These are phyloP conservation scores for Aspergillus aculeatinus DNA, from an alignment of 2,329 filamentous ascomycete genomes.

Conservation along the genomic window DNA sequence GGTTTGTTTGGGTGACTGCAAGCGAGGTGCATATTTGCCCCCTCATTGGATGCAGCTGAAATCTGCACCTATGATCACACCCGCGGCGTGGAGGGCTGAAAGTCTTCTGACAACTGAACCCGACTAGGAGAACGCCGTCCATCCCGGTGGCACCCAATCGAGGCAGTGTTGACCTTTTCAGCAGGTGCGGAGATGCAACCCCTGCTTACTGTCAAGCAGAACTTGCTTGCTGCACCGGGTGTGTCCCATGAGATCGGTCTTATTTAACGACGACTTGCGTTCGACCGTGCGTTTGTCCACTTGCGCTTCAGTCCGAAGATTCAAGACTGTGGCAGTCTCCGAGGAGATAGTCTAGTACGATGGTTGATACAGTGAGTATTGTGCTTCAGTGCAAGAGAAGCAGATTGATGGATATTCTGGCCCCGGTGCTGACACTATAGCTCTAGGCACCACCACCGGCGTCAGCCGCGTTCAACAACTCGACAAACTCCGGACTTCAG, in stretches of 20 bases:
- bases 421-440: not conserved
- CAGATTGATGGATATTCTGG: not conserved
- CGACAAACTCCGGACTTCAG: conserved; percentile 1
- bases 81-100: not conserved
- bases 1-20: not conserved
- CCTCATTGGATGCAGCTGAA: not conserved
- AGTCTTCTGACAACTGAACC: not conserved
- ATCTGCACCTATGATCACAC: not conserved
- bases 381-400: not conserved
- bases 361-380: not conserved
- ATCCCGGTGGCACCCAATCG: not conserved
- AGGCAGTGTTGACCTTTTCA: not conserved
- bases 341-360: not conserved
- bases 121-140: not conserved
- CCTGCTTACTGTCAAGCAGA: not conserved
- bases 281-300: not conserved
- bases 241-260: not conserved
- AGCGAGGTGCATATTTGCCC: not conserved
- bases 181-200: not conserved
- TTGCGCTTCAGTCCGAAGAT: not conserved
- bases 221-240: not conserved
- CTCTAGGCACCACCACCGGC: not conserved
- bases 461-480: not conserved
- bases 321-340: not conserved
- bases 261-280: not conserved